Conservation (phyloP, 2,329 filamentous ascomycete species). For the Westerdykella aurantiaca region DNA sequence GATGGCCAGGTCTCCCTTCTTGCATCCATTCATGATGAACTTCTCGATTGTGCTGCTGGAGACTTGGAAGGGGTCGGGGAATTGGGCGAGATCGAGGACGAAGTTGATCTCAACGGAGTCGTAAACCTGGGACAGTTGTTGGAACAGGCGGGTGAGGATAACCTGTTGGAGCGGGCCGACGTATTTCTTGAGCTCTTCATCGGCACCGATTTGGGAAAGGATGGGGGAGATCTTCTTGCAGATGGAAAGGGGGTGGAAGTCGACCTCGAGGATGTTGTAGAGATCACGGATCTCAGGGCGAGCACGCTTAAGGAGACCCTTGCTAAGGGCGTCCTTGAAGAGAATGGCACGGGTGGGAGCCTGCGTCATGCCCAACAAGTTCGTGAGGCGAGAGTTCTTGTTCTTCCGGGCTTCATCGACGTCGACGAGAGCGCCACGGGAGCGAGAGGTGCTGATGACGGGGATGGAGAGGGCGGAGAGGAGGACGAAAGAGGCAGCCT, state of each 20-base stretch:
- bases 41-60: conserved; percentile 90
- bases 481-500: conserved; percentile 91
- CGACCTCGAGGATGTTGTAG: conserved; percentile 97
- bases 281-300: conserved; percentile 92
- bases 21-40: conserved; percentile 99
- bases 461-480: conserved; percentile 95
- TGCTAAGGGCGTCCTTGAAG: conserved; percentile 94
- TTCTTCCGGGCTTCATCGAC: conserved; percentile 96
- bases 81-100: conserved; percentile 87
- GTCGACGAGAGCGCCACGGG: conserved; percentile 90
- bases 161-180: conserved; percentile 94
- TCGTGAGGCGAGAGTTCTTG: conserved; percentile 96
- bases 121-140: conserved; percentile 97
- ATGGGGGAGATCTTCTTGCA: conserved; percentile 99
- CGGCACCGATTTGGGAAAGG: conserved; percentile 82
- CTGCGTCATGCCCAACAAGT: conserved; percentile 87
- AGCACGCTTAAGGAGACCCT: conserved; percentile 86
- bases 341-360: conserved; percentile 82
- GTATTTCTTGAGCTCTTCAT: conserved; percentile 96
- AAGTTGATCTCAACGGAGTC: conserved; percentile 94
- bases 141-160: conserved; percentile 95
- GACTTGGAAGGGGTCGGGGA: conserved; percentile 95
- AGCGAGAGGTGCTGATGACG: conserved; percentile 96
- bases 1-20: conserved; percentile 96
- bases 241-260: conserved; percentile 97